Evolutionary conservation across 345 rosid genomes (phyloP).

Genomic region (Populus ilicifolia): DNA sequence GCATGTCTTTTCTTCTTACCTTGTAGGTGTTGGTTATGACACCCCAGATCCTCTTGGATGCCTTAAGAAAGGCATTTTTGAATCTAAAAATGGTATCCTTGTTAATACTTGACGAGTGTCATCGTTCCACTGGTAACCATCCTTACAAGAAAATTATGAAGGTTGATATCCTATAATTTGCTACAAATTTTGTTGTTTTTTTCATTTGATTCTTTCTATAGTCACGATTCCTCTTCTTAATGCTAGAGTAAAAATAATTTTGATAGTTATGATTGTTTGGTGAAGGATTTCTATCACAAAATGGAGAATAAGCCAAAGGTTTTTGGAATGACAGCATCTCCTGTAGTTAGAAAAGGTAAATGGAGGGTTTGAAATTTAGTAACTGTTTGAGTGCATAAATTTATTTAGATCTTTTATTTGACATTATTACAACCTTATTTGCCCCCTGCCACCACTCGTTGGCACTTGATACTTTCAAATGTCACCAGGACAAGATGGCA

Average conservation of each 20-base stretch:
- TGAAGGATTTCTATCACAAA: slow-evolving; percentile 75
- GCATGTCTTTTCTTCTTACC: slow-evolving; percentile 3
- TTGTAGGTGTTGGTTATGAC: slow-evolving; percentile 87
- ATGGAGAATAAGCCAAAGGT: slow-evolving; percentile 62
- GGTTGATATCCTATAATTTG: slow-evolving; percentile 35
- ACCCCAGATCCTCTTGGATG: slow-evolving; percentile 78
- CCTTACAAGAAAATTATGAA: slow-evolving; percentile 78
- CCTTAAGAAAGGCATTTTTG: slow-evolving; percentile 62
- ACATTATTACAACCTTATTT: neutral
- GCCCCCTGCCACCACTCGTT: too few relatives aligned
- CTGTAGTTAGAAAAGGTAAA: slow-evolving; percentile 60
- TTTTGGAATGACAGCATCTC: slow-evolving; percentile 80
- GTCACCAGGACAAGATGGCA: neutral
- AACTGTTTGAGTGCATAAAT: neutral
- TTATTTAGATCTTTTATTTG: neutral
- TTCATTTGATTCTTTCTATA: neutral
- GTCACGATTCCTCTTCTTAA: neutral
- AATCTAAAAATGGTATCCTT: slow-evolving; percentile 55
- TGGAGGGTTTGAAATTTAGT: neutral
- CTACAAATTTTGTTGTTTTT: neutral
- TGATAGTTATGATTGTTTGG: slow-evolving; percentile 6
- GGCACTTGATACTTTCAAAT: neutral
- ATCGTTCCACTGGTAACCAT: slow-evolving; percentile 72
- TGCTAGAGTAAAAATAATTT: neutral
- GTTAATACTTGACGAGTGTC: slow-evolving; percentile 81